Percentiles rank a stretch among this genome's conserved stretches.
These are phyloP conservation scores for Golubevia pallescens DNA, from an alignment of 1,284 basidiomycete species.

Conservation along the genomic window DNA sequence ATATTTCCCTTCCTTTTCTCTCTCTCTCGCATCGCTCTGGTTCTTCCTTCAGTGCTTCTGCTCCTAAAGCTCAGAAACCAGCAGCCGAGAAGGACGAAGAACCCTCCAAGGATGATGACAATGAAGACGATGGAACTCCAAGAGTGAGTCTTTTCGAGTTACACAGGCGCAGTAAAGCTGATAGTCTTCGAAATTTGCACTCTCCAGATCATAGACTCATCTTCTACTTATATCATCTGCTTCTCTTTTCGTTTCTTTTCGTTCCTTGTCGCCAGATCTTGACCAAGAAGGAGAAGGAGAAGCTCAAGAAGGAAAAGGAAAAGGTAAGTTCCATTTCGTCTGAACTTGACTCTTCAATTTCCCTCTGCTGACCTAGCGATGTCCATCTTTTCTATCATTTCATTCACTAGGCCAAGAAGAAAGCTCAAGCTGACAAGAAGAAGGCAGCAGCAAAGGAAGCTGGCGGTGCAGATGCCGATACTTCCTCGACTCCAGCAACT, in stretches of 20 bases:
- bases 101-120: slow-evolving; percentile 3
- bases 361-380: not conserved
- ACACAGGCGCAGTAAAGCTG: too few relatives aligned
- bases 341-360: not conserved
- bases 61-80: not conserved
- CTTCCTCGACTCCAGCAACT: slow-evolving; percentile 11
- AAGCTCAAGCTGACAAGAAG: slow-evolving; percentile 54
- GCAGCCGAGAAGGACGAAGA: slow-evolving; percentile 1
- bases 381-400: not conserved
- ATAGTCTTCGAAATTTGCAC: too few relatives aligned
- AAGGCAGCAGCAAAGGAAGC: slow-evolving; percentile 20
- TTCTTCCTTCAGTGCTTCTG: not conserved
- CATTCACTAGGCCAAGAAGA: slow-evolving; percentile 35
- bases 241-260: not conserved
- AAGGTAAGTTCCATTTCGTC: slow-evolving; percentile 18
- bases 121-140: slow-evolving; percentile 8
- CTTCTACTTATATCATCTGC: too few relatives aligned
- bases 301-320: slow-evolving; percentile 61
- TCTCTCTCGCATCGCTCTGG: not conserved
- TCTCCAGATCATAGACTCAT: too few relatives aligned
- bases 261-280: slow-evolving; percentile 26
- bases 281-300: slow-evolving; percentile 63
- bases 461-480: slow-evolving; percentile 5
- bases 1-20: not conserved
- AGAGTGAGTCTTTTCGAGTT: not conserved